phyloP scores from a whole-genome alignment of 108 stramenopile genomes.

The Cyclotella distinguenda region DNA sequence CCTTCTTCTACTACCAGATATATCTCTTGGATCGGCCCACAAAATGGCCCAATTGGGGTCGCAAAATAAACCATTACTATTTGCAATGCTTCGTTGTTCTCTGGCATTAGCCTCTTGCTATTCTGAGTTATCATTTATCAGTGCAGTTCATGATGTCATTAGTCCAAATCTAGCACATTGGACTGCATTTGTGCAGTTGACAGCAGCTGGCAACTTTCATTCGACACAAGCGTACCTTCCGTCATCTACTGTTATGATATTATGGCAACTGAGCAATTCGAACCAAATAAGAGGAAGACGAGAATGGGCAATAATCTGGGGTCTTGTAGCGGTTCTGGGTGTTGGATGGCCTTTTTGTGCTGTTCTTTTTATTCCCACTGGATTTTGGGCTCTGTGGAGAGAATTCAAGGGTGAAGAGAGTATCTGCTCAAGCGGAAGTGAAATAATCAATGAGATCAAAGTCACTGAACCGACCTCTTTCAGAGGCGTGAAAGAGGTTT shows the following conservation, averaged over 20 bases:
- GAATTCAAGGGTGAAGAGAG: neutral
- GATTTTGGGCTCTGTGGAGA: slow-evolving; percentile 63
- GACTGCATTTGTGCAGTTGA: slow-evolving; percentile 60
- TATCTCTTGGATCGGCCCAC: neutral
- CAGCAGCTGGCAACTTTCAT: slow-evolving; percentile 78
- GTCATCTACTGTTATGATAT: slow-evolving; percentile 64
- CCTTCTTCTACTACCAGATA: neutral
- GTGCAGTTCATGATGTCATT: slow-evolving; percentile 15
- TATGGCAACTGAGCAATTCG: slow-evolving; percentile 55
- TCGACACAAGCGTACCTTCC: slow-evolving; percentile 84
- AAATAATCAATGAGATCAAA: neutral
- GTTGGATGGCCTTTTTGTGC: slow-evolving; percentile 98
- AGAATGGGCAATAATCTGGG: slow-evolving; percentile 57
- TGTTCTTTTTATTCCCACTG: slow-evolving; percentile 87
- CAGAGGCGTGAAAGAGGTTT: slow-evolving; percentile 7
- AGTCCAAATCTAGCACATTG: slow-evolving; percentile 13
- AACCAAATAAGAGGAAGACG: slow-evolving; percentile 51
- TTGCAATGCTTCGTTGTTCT: slow-evolving; percentile 40
- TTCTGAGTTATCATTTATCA: slow-evolving; percentile 37
- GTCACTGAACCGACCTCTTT: neutral
- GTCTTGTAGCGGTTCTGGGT: slow-evolving; percentile 73
- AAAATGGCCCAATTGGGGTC: neutral
- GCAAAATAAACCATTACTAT: slow-evolving; percentile 29
- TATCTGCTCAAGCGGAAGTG: neutral
- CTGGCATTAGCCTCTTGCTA: slow-evolving; percentile 14